These are phyloP conservation scores for Stephanocyclus meneghinianus DNA, from an alignment of 352 stramenopile species.

Conservation along the genomic window DNA sequence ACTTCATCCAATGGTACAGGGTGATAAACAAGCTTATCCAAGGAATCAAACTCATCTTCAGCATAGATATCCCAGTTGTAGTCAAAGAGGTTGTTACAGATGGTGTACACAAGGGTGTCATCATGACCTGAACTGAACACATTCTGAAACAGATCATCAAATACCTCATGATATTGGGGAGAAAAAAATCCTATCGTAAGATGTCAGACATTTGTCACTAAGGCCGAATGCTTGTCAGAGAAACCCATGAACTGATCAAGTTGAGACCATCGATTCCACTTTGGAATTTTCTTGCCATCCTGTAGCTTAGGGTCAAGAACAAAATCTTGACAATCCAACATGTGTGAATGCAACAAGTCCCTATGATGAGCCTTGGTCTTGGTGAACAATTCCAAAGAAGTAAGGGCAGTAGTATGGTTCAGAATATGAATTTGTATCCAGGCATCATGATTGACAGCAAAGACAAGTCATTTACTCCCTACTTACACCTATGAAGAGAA, in stretches of 20 bases:
- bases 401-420: slow-evolving; percentile 18
- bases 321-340: slow-evolving; percentile 61
- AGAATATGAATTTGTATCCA: slow-evolving; percentile 50
- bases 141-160: slow-evolving; percentile 45
- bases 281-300: slow-evolving; percentile 59
- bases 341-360: slow-evolving; percentile 27
- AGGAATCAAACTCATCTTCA: slow-evolving; percentile 14
- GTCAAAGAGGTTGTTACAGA: slow-evolving; percentile 18
- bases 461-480: slow-evolving; percentile 25
- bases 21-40: slow-evolving; percentile 9
- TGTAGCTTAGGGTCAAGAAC: slow-evolving; percentile 55
- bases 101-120: slow-evolving; percentile 4
- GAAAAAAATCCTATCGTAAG: slow-evolving; percentile 29
- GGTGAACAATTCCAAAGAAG: slow-evolving; percentile 50
- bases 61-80: slow-evolving; percentile 18
- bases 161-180: slow-evolving; percentile 45
- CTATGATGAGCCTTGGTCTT: slow-evolving; percentile 10
- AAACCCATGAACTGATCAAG: slow-evolving; percentile 57
- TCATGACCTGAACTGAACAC: slow-evolving; percentile 6
- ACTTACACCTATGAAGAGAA: slow-evolving; percentile 35
- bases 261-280: slow-evolving; percentile 36
- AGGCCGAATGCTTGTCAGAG: slow-evolving; percentile 37
- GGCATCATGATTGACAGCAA: slow-evolving; percentile 37
- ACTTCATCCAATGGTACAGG: slow-evolving; percentile 23
- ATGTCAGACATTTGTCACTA: slow-evolving; percentile 32